These are phyloP conservation scores for Elsinoe perseae DNA, from an alignment of 2,329 filamentous ascomycete genomes.

Conservation along the genomic window DNA sequence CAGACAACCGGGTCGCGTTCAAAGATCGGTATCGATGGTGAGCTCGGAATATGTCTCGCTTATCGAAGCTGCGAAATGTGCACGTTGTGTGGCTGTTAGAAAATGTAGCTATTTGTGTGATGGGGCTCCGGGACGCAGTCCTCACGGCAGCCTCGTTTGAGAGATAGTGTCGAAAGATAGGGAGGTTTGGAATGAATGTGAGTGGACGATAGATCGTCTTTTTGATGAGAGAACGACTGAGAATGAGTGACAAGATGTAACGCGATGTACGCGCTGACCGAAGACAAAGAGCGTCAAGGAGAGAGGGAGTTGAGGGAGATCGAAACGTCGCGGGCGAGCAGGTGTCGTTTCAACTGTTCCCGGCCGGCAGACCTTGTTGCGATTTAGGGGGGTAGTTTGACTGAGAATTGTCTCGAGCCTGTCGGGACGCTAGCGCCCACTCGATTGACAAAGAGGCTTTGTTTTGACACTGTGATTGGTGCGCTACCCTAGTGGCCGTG, in stretches of 20 bases:
- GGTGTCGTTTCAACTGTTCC: constrained; percentile 13
- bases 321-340: constrained; percentile 14
- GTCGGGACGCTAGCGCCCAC: not conserved
- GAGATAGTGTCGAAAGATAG: constrained; percentile 14
- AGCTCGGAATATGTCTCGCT: not conserved
- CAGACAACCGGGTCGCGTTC: constrained; percentile 17
- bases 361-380: constrained; percentile 6
- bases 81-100: not conserved
- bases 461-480: not conserved
- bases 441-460: constrained; percentile 13
- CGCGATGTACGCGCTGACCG: constrained; percentile 14
- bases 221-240: constrained; percentile 15
- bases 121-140: constrained; percentile 13
- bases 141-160: constrained; percentile 13
- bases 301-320: constrained; percentile 12
- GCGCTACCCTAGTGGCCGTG: constrained; percentile 2
- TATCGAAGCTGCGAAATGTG: not conserved
- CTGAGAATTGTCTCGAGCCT: constrained; percentile 10
- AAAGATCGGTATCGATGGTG: not conserved
- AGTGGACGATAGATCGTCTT: constrained; percentile 8
- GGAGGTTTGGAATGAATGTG: not conserved
- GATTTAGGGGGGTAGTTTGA: constrained; percentile 14
- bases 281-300: constrained; percentile 16
- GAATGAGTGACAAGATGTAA: constrained; percentile 13
- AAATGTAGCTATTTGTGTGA: not conserved